These are phyloP conservation scores for Ramalina intermedia DNA, from an alignment of 495 filamentous ascomycete species.

Conservation along the genomic window DNA sequence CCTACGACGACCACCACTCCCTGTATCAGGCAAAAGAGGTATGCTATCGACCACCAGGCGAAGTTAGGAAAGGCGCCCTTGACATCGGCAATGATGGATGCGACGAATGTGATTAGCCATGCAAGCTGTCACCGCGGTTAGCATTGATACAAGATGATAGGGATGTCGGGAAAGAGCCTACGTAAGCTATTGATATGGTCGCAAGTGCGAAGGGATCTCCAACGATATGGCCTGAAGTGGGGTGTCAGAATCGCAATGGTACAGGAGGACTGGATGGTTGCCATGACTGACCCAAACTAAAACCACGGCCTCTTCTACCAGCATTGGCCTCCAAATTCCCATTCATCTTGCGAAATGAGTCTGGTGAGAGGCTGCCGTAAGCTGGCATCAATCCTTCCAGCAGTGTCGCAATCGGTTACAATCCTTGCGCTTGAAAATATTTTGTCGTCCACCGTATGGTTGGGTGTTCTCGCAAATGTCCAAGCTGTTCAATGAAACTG, in stretches of 20 bases:
- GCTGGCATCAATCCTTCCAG: conserved; percentile 10
- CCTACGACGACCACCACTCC: conserved; percentile 69
- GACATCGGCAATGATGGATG: conserved; percentile 63
- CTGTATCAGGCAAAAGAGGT: conserved; percentile 66
- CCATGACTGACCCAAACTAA: conserved; percentile 47
- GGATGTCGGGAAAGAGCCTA: conserved; percentile 31
- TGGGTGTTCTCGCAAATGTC: too few relatives aligned
- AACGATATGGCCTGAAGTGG: conserved; percentile 43
- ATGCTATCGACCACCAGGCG: conserved; percentile 80
- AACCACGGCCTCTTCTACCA: conserved; percentile 39
- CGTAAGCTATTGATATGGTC: conserved; percentile 80
- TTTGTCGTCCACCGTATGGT: too few relatives aligned
- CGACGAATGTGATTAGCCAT: conserved; percentile 85
- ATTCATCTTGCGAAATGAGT: conserved; percentile 71
- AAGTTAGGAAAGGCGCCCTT: conserved; percentile 55
- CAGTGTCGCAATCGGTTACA: too few relatives aligned
- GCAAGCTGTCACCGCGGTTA: conserved; percentile 46
- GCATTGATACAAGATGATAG: background rate
- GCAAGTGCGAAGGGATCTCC: conserved; percentile 94
- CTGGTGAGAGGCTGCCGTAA: conserved; percentile 36
- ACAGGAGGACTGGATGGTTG: too few relatives aligned
- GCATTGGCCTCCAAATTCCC: conserved; percentile 29
- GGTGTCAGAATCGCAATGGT: too few relatives aligned
- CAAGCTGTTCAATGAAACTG: too few relatives aligned
- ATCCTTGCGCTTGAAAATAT: too few relatives aligned